Conservation (phyloP, 2,329 filamentous ascomycete genomes). For the Xylaria sp. region DNA sequence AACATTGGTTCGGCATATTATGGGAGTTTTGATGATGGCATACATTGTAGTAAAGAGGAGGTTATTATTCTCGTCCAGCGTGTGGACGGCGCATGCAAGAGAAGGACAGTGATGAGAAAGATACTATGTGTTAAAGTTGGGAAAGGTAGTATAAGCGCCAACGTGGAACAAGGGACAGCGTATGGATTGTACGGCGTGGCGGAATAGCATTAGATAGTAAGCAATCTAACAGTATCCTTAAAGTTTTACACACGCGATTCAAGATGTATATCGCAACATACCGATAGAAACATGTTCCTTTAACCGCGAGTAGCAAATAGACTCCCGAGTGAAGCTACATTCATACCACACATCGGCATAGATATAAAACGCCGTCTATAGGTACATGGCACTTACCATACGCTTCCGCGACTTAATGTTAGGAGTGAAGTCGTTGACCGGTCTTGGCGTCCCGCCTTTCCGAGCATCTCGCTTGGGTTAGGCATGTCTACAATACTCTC, state of each 20-base stretch:
- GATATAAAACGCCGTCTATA: neutral
- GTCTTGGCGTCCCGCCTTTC: no score
- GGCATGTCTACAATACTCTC: no score
- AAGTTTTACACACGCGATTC: neutral
- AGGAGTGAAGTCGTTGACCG: no score
- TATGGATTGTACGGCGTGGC: slow-evolving; percentile 15
- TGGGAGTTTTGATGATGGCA: slow-evolving; percentile 28
- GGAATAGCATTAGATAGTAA: slow-evolving; percentile 28
- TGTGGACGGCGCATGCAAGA: neutral
- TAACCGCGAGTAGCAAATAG: no score
- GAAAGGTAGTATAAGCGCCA: neutral
- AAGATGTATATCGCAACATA: neutral
- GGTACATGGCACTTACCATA: neutral
- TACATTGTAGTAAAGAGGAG: slow-evolving; percentile 19
- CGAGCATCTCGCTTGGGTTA: no score
- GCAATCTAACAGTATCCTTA: slow-evolving; percentile 7
- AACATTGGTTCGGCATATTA: slow-evolving; percentile 30
- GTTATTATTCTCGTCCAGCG: neutral
- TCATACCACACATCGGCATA: no score
- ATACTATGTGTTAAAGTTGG: neutral
- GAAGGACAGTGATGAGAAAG: slow-evolving; percentile 3
- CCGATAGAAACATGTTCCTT: neutral
- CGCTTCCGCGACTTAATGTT: no score
- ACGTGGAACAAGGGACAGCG: neutral
- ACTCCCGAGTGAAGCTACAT: no score